Conservation (phyloP, 176 grass and related monocot species). For the barley (Hordeum vulgare) region DNA sequence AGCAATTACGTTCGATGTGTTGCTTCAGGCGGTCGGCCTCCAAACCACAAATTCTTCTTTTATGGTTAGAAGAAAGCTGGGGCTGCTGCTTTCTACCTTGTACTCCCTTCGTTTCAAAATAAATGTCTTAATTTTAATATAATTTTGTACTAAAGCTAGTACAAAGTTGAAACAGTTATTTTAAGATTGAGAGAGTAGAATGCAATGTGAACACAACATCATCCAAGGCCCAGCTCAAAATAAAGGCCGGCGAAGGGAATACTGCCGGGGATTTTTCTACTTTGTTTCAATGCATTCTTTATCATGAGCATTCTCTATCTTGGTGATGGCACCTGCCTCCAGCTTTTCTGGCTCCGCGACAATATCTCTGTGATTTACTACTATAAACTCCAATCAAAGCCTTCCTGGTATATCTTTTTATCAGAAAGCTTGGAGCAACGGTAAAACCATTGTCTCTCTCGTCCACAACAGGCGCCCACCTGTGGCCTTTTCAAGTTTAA, state of each 20-base stretch:
- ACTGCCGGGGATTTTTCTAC: conserved; percentile 52
- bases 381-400: neutral
- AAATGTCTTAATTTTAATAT: no score
- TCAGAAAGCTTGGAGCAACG: neutral
- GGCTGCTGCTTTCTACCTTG: conserved; percentile 61
- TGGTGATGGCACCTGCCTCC: neutral
- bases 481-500: no score
- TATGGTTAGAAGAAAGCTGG: conserved; percentile 82
- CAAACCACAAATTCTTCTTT: conserved; percentile 96
- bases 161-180: no score
- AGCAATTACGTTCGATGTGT: conserved; percentile 70
- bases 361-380: neutral
- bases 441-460: no score
- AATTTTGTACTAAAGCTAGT: no score
- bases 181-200: no score
- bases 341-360: neutral
- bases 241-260: conserved; percentile 79
- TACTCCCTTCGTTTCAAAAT: no score
- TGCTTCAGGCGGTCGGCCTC: conserved; percentile 82
- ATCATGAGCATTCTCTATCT: neutral
- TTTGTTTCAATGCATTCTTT: conserved; percentile 52
- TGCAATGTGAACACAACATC: conserved; percentile 80
- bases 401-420: neutral
- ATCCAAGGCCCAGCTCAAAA: conserved; percentile 71
- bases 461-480: no score